Evolutionary conservation across 495 filamentous ascomycete genomes (phyloP), one percentile per base, ranked within the genome.

Genomic region (Opeltia flavorubescens): DNA sequence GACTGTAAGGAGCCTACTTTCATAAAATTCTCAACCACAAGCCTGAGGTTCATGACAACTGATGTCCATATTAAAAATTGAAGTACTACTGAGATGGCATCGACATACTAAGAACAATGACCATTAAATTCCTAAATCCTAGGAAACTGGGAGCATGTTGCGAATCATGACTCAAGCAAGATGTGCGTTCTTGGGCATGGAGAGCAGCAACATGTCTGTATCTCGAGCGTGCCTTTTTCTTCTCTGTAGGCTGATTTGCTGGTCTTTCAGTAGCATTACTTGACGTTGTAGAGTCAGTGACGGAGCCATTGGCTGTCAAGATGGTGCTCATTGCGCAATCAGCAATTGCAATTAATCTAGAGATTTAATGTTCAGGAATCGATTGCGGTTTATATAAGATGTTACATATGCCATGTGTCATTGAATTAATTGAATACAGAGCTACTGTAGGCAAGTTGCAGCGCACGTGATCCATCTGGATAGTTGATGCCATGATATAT

Each of bases 11-110:
- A 44, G 3, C 2, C 54, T 55, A 86, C 87, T 72, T 98, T 98
- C 70, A 88, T 84, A 55, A 86, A 94, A 56, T 98, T 98, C 67
- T 96, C 91, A 55, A 98, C 86, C 50, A 98, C 80, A 50, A 98
- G 70, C 51, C 91, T 76, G 7, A 98, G 68, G 55, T 98, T 98
- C 58, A 88, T 87, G 36, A 88, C 89, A 55, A 95, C 86, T 85
- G 57, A 20, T 15, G 38, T 24, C 21, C 20, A 42, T 39, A 54
- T 59, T 30, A 61, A 52, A 50, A 21, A 36, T 3, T 36, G 15
- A 6, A 3, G 18, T 26, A 33, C 18, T 5, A 5, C 13, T 21
- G 25, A 43, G 20, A 18, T 35, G 38, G 29, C 27, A 33, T 20
- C 35, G 17, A 56, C 68, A 33, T 74, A 91, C 87, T 78, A 44